These are phyloP conservation scores for Trypanosoma platydactyli DNA, from an alignment of 208 protist genomes.

Conservation along the genomic window DNA sequence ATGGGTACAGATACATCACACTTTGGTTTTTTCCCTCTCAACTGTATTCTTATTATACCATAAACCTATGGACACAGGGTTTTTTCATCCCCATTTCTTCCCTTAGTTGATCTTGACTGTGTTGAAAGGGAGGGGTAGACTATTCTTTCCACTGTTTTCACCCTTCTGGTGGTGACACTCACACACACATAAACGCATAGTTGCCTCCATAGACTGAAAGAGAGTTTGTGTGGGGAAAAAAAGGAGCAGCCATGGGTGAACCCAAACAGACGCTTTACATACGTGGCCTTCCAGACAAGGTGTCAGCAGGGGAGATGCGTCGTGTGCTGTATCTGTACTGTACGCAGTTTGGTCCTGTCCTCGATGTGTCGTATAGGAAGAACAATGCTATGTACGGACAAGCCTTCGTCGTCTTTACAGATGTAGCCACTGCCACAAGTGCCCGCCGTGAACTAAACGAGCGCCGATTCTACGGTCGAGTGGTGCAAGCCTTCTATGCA, in stretches of 20 bases:
- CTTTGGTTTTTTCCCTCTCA: too few species aligned
- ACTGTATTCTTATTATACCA: too few species aligned
- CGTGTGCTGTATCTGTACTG: conserved; percentile 82
- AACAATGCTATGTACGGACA: conserved; percentile 70
- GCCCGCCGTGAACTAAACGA: conserved; percentile 66
- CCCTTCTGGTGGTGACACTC: background rate
- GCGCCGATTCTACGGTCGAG: conserved; percentile 66
- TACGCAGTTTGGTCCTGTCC: conserved; percentile 84
- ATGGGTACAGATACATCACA: too few species aligned
- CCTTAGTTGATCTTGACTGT: too few species aligned
- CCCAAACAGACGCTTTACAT: conserved; percentile 88
- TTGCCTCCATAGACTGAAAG: too few species aligned
- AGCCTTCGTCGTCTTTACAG: conserved; percentile 86
- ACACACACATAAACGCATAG: background rate
- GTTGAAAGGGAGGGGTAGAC: too few species aligned
- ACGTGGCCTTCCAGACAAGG: conserved; percentile 79
- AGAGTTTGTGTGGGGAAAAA: background rate
- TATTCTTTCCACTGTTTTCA: too few species aligned
- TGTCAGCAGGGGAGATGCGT: conserved; percentile 67
- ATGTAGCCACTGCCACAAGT: conserved; percentile 80
- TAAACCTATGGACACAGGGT: too few species aligned
- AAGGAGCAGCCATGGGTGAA: conserved; percentile 48
- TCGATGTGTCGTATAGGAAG: conserved; percentile 66
- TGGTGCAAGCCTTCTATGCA: conserved; percentile 80
- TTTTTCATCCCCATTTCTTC: too few species aligned